Evolutionary conservation across 345 rosid genomes (phyloP), one percentile per base, ranked within the genome.

Genomic region (Dipteronia sinensis): DNA sequence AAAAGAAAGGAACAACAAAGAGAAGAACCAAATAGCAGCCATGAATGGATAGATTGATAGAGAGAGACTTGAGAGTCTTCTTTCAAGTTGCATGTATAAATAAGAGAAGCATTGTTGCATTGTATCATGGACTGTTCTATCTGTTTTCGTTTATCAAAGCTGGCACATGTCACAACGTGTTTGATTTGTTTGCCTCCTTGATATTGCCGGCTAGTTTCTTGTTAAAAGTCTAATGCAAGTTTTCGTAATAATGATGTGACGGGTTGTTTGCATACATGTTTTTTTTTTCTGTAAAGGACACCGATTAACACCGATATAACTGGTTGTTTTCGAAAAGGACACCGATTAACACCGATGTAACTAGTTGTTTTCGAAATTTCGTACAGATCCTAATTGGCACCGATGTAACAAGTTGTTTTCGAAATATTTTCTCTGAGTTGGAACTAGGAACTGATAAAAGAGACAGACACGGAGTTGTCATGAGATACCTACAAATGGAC

Each of bases 21-120:
- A 67, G 31, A 74, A 47, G 51, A 84, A 53, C 82, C 72, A 23
- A 49, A 76, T 34, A 34, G 38, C 38, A 15, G 67, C 80, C 80
- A 80, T 80, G 20, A 58, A 2, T 17, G 4, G 59, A 2, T 17
- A 6, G 59, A 34, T 1, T 7, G n/a, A 15, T 11, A 1, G 13
- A 29, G 38, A 51, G 38, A 34, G 0, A 34, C 38, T 31, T 4
- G 38, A 34, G 51, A n/a, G 16, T 46, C 40, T 27, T 3, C 47
- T 3, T 49, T 3, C 15, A 59, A 11, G 44, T 47, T 63, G 2
- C 10, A 49, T 29, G 69, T 75, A 65, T n/a, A 51, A 46, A 75
- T 29, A 49, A 49, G 6, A 34, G 38, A 34, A 34, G 38, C 62
- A 13, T 65, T 34, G 56, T 8, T 20, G 71, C 13, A 13, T 64